These are phyloP conservation scores for Botrytis hyacinthi DNA, from an alignment of 2,329 filamentous ascomycete species.

Conservation along the genomic window DNA sequence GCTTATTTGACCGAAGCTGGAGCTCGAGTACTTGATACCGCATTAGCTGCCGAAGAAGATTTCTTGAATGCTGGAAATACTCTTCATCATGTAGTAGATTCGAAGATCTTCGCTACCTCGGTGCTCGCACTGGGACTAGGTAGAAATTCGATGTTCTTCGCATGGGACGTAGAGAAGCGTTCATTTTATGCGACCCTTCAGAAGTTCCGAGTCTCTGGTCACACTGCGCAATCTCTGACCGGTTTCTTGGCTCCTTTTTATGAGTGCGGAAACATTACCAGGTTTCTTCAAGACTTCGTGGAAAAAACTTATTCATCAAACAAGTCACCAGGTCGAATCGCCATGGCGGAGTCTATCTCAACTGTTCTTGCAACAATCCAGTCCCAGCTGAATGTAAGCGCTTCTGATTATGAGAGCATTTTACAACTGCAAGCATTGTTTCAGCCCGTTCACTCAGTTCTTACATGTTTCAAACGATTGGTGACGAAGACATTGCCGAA, in stretches of 20 bases:
- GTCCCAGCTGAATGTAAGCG: conserved; percentile 33
- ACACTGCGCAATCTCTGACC: conserved; percentile 51
- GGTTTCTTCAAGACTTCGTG: conserved; percentile 35
- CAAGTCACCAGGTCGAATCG: conserved; percentile 36
- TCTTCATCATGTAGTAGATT: conserved; percentile 47
- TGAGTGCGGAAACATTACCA: conserved; percentile 40
- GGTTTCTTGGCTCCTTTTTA: conserved; percentile 42
- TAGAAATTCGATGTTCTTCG: conserved; percentile 69
- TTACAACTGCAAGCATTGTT: conserved; percentile 39
- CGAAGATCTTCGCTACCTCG: conserved; percentile 52
- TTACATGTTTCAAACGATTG: conserved; percentile 38
- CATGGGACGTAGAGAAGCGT: conserved; percentile 52
- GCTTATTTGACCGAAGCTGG: conserved; percentile 69
- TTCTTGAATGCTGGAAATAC: conserved; percentile 43
- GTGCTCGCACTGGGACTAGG: conserved; percentile 67
- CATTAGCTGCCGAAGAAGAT: conserved; percentile 47
- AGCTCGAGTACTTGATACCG: conserved; percentile 62
- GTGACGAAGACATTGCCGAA: conserved; percentile 34
- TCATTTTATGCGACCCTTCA: conserved; percentile 52
- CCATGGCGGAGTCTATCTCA: conserved; percentile 41
- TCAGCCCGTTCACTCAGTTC: conserved; percentile 34
- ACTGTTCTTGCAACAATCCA: conserved; percentile 39
- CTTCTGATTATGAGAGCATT: conserved; percentile 33
- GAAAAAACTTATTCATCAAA: conserved; percentile 34
- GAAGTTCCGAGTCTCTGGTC: conserved; percentile 49